Conservation (phyloP, 2,329 filamentous ascomycete genomes). For the Colletotrichum zoysiae region DNA sequence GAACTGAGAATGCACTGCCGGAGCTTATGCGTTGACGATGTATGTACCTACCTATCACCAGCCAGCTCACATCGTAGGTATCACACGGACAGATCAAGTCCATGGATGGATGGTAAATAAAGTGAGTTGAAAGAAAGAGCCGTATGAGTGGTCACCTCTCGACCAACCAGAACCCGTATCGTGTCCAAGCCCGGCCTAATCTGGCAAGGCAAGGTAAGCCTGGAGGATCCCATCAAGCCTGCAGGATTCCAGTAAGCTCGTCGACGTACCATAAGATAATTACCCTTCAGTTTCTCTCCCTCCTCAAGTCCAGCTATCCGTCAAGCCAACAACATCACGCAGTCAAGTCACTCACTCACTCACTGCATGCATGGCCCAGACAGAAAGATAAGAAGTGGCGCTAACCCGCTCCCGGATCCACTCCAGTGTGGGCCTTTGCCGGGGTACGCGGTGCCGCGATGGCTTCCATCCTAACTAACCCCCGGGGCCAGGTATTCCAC, state of each 20-base stretch:
- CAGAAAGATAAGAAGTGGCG: neutral
- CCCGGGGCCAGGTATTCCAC: neutral
- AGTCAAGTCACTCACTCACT: neutral
- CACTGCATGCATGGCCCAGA: neutral
- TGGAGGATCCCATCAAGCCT: neutral
- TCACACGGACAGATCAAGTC: no score
- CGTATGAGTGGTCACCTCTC: neutral
- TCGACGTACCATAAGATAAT: neutral
- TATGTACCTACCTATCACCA: no score
- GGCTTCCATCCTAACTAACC: neutral
- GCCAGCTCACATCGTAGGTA: no score
- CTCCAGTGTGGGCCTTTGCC: neutral
- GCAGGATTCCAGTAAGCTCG: neutral
- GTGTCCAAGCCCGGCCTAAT: neutral
- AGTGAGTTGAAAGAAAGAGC: no score
- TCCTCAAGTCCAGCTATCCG: no score
- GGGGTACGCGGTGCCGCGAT: conserved; percentile 5
- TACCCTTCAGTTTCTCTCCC: no score
- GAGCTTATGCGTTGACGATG: no score
- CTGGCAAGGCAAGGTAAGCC: no score
- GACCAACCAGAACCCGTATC: neutral
- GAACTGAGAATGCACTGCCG: neutral
- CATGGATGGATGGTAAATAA: no score
- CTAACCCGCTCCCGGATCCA: neutral
- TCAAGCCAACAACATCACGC: neutral